Evolutionary conservation across 164 flowering plant species (phyloP), one percentile per base, ranked within the genome.

Genomic region (Sextonia rubra): DNA sequence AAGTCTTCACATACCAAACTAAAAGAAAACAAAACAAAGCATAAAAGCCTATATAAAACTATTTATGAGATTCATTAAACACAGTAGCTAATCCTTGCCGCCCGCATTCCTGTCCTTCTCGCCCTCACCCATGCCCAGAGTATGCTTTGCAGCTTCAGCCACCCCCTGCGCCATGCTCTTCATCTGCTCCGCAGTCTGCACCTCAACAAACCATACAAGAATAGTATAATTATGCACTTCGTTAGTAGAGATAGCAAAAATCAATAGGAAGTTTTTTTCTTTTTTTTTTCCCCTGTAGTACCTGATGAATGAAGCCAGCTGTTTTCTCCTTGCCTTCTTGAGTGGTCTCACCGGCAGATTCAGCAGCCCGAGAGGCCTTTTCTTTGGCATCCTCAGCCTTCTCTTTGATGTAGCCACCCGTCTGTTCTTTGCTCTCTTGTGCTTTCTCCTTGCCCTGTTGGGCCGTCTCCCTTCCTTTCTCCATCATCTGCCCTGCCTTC

Each of bases 111-210:
- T 26, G 6, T 23, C 4, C 2, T 61, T 49, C 37, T 75, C 32
- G 11, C 8, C 15, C 7, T 27, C 73, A n/a, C 73, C 77, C 69
- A 75, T 49, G 44, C 77, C 77, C 25, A 75, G 64, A 18, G 73
- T 49, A 22, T 62, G 64, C 70, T 75, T 75, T 66, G 70, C 73
- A 56, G 74, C 69, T 63, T 75, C 77, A 6, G 73, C 69, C 5
- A 62, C 73, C 17, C 77, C 77, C 55, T 64, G 77, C 4, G 77
- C 73, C 58, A 70, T 65, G 26, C 49, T 32, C 64, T 65, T 70
- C 73, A 70, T 72, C 24, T 64, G 30, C 65, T 69, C 77, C 22
- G 73, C 77, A 7, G 77, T 69, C 77, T 73, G 66, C 66, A 14
- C 29, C 8, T 37, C 15, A 25, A 25, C 4, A 52, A 52, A 52